Evolutionary conservation across 441 rosid species (phyloP), one percentile per base, ranked within the genome.

Genomic region (Pelargonium cotyledonis): DNA sequence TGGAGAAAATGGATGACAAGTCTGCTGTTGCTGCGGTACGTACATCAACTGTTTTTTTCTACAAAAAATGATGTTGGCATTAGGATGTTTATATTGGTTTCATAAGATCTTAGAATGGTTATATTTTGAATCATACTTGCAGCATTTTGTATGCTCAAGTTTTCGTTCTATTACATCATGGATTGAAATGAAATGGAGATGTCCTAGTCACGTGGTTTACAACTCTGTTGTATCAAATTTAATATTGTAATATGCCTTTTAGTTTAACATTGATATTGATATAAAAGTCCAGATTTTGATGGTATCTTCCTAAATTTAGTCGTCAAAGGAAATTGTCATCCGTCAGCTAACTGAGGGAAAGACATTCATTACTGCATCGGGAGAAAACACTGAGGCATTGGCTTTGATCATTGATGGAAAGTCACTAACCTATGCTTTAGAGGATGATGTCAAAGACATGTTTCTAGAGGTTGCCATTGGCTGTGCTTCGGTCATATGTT

Each of bases 401-500:
- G 98, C 99, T 51, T 80, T 95, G 79, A 88, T 92, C 44, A 86
- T 95, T 63, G 99, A 95, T 78, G 97, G 99, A 35, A 85, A 88
- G 70, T 92, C 98, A 46, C 96, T 92, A 19, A 41, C 86, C 70
- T 85, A 86, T 80, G 99, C 98, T 64, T 80, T 95, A 60, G 85
- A 89, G 40, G 88, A 86, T 41, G 96, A 86, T 74, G 78, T 86
- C 66, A 87, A 89, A 81, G 76, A 86, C 70, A 65, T 40, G 41
- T 90, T 95, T 75, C 84, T 95, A n/a, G 93, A 90, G 75, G 91
- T 95, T 70, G 91, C 99, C 44, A 72, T 87, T 62, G 88, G 90
- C 55, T 95, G 99, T 72, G 98, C 98, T 65, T 95, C 99, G 10
- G 97, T 95, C 68, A 92, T 95, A 76, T 95, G 99, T 80, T 95